Conservation (phyloP, 805 yeast species). For the Candida gorgasii region DNA sequence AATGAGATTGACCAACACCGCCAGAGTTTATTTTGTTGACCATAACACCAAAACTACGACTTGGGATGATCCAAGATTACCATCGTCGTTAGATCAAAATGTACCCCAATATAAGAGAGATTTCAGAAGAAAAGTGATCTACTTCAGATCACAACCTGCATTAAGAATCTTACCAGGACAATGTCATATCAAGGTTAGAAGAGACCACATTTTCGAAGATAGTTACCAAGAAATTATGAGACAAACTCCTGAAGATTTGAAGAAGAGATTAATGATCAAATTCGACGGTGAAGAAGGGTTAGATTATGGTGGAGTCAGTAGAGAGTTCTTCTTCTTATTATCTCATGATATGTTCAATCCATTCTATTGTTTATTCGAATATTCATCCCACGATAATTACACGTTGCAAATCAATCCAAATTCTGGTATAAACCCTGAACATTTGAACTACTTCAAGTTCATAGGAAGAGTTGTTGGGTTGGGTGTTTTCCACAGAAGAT, state of each 20-base stretch:
- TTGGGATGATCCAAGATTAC: slow-evolving; percentile 99
- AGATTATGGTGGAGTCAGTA: slow-evolving; percentile 98
- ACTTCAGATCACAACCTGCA: slow-evolving; percentile 98
- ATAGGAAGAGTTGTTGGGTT: slow-evolving; percentile 98
- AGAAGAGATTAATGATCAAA: slow-evolving; percentile 96
- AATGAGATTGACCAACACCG: slow-evolving; percentile 98
- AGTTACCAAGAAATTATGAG: slow-evolving; percentile 98
- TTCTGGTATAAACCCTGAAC: slow-evolving; percentile 96
- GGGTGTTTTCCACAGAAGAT: slow-evolving; percentile 97
- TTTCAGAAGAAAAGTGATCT: slow-evolving; percentile 94
- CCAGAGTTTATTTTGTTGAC: slow-evolving; percentile 97
- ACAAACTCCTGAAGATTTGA: slow-evolving; percentile 97
- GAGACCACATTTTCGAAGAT: slow-evolving; percentile 96
- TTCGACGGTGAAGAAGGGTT: slow-evolving; percentile 99
- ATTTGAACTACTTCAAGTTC: slow-evolving; percentile 94
- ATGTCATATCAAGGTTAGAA: slow-evolving; percentile 95
- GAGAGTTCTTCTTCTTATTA: slow-evolving; percentile 94
- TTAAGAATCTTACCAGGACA: slow-evolving; percentile 96
- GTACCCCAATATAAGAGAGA: slow-evolving; percentile 99
- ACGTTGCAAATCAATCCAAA: slow-evolving; percentile 97
- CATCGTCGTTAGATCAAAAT: slow-evolving; percentile 94
- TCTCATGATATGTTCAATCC: slow-evolving; percentile 99
- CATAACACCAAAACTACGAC: slow-evolving; percentile 99
- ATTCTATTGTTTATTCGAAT: slow-evolving; percentile 93
- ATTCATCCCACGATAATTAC: slow-evolving; percentile 96